These are phyloP conservation scores for Tilletia setariae DNA, from an alignment of 1,284 basidiomycete genomes.

Conservation along the genomic window DNA sequence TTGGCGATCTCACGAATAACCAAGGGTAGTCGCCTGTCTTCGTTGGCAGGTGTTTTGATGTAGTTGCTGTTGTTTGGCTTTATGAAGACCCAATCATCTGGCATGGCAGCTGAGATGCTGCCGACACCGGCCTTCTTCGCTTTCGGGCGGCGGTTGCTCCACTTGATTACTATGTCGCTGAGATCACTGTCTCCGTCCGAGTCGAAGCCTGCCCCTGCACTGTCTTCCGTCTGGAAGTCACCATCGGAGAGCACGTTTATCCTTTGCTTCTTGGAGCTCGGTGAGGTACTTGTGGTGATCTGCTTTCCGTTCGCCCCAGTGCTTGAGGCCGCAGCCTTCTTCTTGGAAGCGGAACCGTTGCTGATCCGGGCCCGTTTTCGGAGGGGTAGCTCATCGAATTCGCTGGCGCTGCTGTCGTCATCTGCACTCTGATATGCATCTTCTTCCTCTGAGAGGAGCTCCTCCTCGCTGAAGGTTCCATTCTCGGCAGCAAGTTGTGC, in stretches of 20 bases:
- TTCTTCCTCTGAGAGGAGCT: conserved; percentile 3
- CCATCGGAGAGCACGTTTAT: no score
- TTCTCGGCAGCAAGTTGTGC: conserved; percentile 15
- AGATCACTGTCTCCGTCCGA: no score
- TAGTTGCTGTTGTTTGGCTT: conserved; percentile 10
- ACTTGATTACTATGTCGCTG: no score
- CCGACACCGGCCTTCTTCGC: conserved; percentile 5
- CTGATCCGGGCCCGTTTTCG: conserved; percentile 21
- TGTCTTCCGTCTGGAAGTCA: no score
- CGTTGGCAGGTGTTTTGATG: background rate
- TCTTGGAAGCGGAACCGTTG: background rate
- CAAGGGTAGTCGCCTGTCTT: background rate
- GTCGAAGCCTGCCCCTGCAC: no score
- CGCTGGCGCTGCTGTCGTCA: conserved; percentile 20
- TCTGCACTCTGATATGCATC: conserved; percentile 20
- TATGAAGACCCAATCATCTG: background rate
- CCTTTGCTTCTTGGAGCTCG: no score
- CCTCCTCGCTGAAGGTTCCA: conserved; percentile 21
- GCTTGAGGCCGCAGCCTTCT: background rate
- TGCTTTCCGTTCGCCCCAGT: no score
- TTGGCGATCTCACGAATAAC: conserved; percentile 2
- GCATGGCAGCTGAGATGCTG: background rate
- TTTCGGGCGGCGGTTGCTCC: background rate
- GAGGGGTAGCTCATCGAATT: conserved; percentile 16
- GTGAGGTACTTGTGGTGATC: no score